A percentile compares a stretch with the other conserved stretches of the same genome.
These are phyloP conservation scores for Apiospora phragmitis DNA, from an alignment of 2,329 filamentous ascomycete species.

Conservation along the genomic window DNA sequence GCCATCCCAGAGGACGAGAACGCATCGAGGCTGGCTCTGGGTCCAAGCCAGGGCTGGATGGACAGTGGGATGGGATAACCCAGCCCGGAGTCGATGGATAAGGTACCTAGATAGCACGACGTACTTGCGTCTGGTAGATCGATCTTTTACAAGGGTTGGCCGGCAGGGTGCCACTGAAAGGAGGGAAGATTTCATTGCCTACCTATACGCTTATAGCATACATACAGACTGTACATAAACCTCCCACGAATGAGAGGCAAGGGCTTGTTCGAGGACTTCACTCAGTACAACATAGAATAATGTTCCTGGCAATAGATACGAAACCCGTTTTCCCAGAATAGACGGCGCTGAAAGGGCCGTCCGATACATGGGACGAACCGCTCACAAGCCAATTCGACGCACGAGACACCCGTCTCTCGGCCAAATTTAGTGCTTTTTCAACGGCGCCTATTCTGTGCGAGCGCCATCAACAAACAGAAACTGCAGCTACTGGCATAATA, in stretches of 20 bases:
- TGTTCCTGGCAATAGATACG: not conserved
- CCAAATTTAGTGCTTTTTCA: not conserved
- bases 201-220: not conserved
- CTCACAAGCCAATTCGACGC: not conserved
- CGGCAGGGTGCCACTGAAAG: not conserved
- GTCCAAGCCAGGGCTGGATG: not conserved
- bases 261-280: not conserved
- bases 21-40: not conserved
- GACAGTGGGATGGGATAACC: not conserved
- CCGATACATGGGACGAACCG: constrained; percentile 1
- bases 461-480: not conserved
- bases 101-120: too few relatives aligned
- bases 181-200: not conserved
- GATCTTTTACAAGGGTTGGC: not conserved
- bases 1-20: not conserved
- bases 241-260: not conserved
- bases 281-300: not conserved
- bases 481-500: not conserved
- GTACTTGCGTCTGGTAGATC: not conserved
- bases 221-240: not conserved
- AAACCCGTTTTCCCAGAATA: not conserved
- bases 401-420: not conserved
- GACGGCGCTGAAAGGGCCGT: not conserved
- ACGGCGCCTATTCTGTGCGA: not conserved
- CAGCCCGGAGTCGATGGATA: not conserved